phyloP scores from a whole-genome alignment of 371 early-diverging fungal genomes.

The Mucor piriformis region DNA sequence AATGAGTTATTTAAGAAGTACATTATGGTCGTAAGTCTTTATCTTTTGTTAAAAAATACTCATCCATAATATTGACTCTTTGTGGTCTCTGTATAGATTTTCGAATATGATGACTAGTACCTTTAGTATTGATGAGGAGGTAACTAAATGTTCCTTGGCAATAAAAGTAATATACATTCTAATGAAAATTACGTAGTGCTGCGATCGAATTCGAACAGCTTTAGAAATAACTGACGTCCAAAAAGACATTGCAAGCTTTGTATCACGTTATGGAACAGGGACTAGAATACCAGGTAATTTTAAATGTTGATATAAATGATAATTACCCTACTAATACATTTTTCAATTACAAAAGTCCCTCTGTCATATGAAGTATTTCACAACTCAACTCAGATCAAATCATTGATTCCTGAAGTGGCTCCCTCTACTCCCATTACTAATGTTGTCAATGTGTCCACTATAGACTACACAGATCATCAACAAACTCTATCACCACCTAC shows the following conservation, averaged over 20 bases:
- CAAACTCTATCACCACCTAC: conserved; percentile 12
- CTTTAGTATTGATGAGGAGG: conserved; percentile 50
- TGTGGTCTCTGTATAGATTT: conserved; percentile 31
- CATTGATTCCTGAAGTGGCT: neutral
- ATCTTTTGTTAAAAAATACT: neutral
- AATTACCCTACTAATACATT: neutral
- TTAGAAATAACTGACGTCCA: conserved; percentile 43
- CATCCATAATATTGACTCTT: neutral
- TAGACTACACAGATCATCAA: neutral
- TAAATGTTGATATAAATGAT: neutral
- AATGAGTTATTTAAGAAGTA: conserved; percentile 39
- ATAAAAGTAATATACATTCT: neutral
- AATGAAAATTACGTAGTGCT: conserved; percentile 23
- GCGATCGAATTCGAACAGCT: conserved; percentile 45
- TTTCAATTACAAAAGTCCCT: neutral
- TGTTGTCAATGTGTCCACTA: neutral
- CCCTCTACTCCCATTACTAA: neutral
- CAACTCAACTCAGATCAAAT: neutral
- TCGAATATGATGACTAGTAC: conserved; percentile 51
- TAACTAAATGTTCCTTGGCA: conserved; percentile 3
- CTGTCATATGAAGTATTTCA: conserved; percentile 9
- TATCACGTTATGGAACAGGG: conserved; percentile 39
- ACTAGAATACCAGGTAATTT: conserved; percentile 34
- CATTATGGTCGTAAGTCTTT: conserved; percentile 47
- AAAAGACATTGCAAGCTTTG: conserved; percentile 40